Evolutionary conservation across 805 yeast genomes (phyloP).

Genomic region (Kodamaea sagamina): DNA sequence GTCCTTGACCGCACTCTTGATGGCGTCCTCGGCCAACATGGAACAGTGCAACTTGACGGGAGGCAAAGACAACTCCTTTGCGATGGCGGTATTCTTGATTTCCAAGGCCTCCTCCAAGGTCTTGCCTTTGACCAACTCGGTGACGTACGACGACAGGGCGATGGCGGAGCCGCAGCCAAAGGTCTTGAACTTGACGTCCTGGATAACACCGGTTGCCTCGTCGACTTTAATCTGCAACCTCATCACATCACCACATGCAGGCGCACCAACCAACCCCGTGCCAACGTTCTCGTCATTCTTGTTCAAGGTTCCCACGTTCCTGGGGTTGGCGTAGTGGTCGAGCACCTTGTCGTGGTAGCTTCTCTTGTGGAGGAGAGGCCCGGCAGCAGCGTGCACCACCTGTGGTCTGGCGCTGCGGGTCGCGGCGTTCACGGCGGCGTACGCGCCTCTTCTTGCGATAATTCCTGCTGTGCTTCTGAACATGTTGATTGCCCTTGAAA

Average conservation of each 20-base stretch:
- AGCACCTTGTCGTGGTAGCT: constrained; percentile 89
- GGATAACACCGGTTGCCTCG: constrained; percentile 85
- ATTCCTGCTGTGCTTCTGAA: too few relatives aligned
- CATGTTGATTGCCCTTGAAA: not conserved
- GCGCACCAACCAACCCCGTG: constrained; percentile 97
- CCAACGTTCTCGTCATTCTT: constrained; percentile 79
- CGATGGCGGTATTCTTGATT: constrained; percentile 92
- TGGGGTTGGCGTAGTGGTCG: constrained; percentile 94
- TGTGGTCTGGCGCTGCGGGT: constrained; percentile 5
- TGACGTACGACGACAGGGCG: constrained; percentile 92
- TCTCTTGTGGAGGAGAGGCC: constrained; percentile 20
- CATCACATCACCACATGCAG: constrained; percentile 99
- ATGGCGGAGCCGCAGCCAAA: constrained; percentile 99
- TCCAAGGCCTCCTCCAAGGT: constrained; percentile 89
- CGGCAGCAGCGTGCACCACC: constrained; percentile 7
- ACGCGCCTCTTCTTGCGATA: constrained; percentile 6
- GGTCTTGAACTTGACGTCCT: constrained; percentile 96
- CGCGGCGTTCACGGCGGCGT: constrained; percentile 6
- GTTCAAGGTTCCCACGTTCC: constrained; percentile 93
- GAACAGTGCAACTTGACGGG: constrained; percentile 98
- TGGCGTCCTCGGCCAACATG: constrained; percentile 98
- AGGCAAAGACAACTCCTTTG: constrained; percentile 90
- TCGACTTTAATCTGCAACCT: constrained; percentile 92
- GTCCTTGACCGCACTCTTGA: constrained; percentile 94
- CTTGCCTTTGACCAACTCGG: constrained; percentile 94